phyloP scores from a whole-genome alignment of 2,329 filamentous ascomycete species.

The Fusarium sacchari region DNA sequence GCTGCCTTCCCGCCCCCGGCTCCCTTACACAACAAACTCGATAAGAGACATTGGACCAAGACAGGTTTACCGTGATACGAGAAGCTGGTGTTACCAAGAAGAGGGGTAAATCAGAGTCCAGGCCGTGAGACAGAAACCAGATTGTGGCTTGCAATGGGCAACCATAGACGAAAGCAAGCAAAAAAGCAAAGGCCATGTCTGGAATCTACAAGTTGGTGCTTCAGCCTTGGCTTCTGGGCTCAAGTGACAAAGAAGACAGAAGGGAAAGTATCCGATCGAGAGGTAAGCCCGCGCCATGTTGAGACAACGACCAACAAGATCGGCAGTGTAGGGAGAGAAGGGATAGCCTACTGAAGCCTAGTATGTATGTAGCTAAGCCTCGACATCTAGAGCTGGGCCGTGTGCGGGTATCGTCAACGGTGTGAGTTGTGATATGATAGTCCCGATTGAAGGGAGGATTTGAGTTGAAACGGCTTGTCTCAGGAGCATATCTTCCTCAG shows the following conservation, averaged over 20 bases:
- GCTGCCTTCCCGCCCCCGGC: neutral
- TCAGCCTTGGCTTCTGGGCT: constrained; percentile 9
- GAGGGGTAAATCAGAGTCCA: constrained; percentile 18
- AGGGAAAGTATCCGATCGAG: constrained; percentile 18
- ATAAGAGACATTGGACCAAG: constrained; percentile 10
- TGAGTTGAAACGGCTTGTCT: constrained; percentile 4
- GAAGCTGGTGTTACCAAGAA: neutral
- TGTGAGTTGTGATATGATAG: neutral
- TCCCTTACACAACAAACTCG: neutral
- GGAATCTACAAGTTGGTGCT: constrained; percentile 4
- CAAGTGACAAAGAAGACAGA: constrained; percentile 1
- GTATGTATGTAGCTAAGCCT: neutral
- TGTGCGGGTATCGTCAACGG: neutral
- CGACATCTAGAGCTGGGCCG: neutral
- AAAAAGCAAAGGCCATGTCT: neutral
- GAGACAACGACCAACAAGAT: constrained; percentile 21
- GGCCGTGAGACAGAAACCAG: constrained; percentile 8
- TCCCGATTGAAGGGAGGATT: neutral
- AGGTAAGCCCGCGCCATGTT: constrained; percentile 18
- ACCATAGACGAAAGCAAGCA: constrained; percentile 3
- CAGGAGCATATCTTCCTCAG: neutral
- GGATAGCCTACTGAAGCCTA: neutral
- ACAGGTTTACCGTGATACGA: neutral
- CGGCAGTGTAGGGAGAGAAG: constrained; percentile 2
- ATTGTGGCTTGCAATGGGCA: constrained; percentile 20